Evolutionary conservation across 2,329 filamentous ascomycete species (phyloP), one percentile per base, ranked within the genome.

Genomic region (Rhinocladiella similis): DNA sequence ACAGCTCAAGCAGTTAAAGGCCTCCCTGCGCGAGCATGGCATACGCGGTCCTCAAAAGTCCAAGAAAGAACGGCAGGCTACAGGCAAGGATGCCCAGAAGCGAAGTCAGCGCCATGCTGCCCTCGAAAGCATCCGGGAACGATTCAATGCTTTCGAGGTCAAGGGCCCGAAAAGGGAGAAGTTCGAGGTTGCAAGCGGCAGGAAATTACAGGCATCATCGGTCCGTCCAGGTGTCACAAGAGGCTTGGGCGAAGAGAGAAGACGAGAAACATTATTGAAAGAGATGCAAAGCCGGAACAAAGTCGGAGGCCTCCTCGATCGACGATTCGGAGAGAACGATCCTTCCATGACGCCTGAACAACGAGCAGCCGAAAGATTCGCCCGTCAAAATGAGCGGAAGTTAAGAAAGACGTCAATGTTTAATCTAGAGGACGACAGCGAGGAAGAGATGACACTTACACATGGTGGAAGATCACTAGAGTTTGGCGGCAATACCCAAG

Each of bases 111-210:
- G 88, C 69, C 84, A 88, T 68, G 87, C 85, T 54, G 90, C 91
- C 14, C 80, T 99, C 61, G 86, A 89, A 66, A 85, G 84, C 55
- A 97, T 99, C 70, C 88, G 94, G 69, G 92, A 97, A 68, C 88
- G 92, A 65, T 97, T 97, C 83, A 99, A 99, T 72, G 94, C 94
- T 0, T 99, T 99, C 74, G 94, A 99, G 70, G 84, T 96, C 71
- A 95, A 95, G 74, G 85, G 89, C 56, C 85, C 88, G 39, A 80
- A 88, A 57, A 89, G 87, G 0, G 86, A 86, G 54, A 97, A 97
- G 68, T 96, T 96, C 63, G 86, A 93, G 42, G 87, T 92, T 43
- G 91, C 89, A 0, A 92, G 82, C 51, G 84, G 83, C 61, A 83
- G 83, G 56, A 79, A 83, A 5, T 73, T 76, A 12, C 74, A 74